Percentiles rank a stretch among this genome's conserved stretches.
Conservation (phyloP, 306 rosid species). For the Fagus crenata region DNA sequence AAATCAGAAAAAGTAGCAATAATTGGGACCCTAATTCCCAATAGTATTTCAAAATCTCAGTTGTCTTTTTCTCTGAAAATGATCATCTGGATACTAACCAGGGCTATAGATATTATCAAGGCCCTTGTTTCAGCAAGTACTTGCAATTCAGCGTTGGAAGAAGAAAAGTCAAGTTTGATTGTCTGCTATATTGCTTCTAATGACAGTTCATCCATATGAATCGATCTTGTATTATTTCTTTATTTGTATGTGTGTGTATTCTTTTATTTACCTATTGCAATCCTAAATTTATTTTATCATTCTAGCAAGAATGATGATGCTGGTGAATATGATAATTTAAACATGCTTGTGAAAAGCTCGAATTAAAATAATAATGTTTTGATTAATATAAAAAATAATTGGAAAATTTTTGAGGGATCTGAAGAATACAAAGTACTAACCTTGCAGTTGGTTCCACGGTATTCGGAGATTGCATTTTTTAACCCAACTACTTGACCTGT, state of each 20-base stretch:
- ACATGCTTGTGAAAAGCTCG: not conserved
- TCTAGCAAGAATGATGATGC: not conserved
- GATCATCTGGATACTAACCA: not conserved
- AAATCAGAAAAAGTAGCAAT: slow-evolving; percentile 10
- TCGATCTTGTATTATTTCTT: not conserved
- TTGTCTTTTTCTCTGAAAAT: not conserved
- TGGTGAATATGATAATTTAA: not conserved
- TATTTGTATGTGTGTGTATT: not conserved
- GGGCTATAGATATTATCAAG: not conserved
- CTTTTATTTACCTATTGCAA: not conserved
- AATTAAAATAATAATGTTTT: not conserved
- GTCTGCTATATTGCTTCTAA: no score
- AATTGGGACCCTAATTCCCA: slow-evolving; percentile 8
- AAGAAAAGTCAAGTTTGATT: not conserved
- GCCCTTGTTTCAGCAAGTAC: not conserved
- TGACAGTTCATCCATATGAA: not conserved
- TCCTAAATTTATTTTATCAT: not conserved
- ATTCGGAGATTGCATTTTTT: not conserved
- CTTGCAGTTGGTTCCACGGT: not conserved
- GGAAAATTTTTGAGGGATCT: not conserved
- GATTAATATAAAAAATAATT: not conserved
- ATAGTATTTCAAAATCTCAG: not conserved
- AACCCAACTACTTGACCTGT: slow-evolving; percentile 16
- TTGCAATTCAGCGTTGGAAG: not conserved
- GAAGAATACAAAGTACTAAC: not conserved